Base-by-base conservation (phyloP, 495 filamentous ascomycete species). In the Penicillium malachiteum region DNA sequence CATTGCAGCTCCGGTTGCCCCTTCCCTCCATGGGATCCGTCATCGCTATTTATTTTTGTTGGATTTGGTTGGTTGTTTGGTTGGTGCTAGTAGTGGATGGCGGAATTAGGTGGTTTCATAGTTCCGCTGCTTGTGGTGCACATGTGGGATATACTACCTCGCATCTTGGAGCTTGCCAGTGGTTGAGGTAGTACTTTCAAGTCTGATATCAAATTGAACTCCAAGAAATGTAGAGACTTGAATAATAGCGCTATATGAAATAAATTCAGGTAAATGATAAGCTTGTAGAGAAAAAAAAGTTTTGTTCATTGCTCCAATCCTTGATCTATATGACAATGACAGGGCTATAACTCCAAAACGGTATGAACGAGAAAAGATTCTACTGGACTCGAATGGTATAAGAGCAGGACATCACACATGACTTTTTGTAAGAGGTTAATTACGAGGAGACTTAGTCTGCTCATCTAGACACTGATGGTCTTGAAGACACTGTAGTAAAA, bases 391-490 rank as follows among this genome's bases (percentile, higher is more conserved):
- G 60, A 56, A 61, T 66, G 65, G 65, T 68, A 68, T 68, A 68
- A 66, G 57, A 57, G 57, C 50, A 66, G 58, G 63, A 65, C 65
- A 66, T 68, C 63, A 65, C 65, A 64, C 65, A 61, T 68, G 50
- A 64, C 16, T 57, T 60, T 64, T 60, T 37, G 21, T 26, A 26
- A 37, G 34, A 51, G 37, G 54, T 32, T 45, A 38, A 35, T 34
- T 44, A 21, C 21, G 34, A 52, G 50, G 48, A 54, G 45, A 39
- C 43, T 40, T 44, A 50, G 52, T 56, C 40, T 48, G 37, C 18
- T 56, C 61, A 52, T 64, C 55, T 77, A 82, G 38, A 82, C 78
- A 64, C 78, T 81, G 69, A 82, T 82, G 21, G 78, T 81, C 69
- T 80, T 82, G 66, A 82, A 81, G 21, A 81, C 75, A 59, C 77